Base-by-base conservation (phyloP, 768 basidiomycete species). In the Lactifluus subvellereus region DNA sequence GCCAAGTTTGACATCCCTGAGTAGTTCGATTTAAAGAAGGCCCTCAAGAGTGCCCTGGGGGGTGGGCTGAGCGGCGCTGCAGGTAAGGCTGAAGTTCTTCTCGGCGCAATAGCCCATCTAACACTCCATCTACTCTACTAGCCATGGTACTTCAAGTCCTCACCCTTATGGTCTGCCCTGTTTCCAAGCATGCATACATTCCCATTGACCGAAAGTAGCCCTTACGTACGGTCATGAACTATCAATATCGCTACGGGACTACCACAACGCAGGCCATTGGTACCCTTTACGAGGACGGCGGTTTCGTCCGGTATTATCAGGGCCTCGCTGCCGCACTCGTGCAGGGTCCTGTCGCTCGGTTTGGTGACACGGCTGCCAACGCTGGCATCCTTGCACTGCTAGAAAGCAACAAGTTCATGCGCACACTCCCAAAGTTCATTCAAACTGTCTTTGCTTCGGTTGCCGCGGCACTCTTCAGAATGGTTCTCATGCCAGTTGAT, bases 181-280 rank as follows among this genome's bases (percentile, higher is more conserved):
- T 55, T 22, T 48, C 2, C 51, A 51, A 37, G 54, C 60, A 52
- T 64, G 38, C 16, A 62, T 42, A 68, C 60, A 64, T 47, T 64
- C 13, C 30, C n/a, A 42, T n/a, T 33, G 32, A 54, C 55, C 4
- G 2, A 43, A 11, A 48, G 13, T 58, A 88, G 88, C 94, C 93
- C 6, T 74, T 96, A n/a, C 84, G 93, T n/a, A 97, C 95, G 2
- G 81, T 94, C 59, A 98, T 98, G 96, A 98, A 98, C 78, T 97
- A 91, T 71, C 93, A 94, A 76, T 94, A 94, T 72, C 84, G 88
- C 57, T 94, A 85, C 71, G 94, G 94, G n/a, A 88, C 87, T 2
- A 82, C 84, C 1, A 85, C 85, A 6, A 84, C 84, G 0, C 74
- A 80, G 43, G 87, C 90, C 13, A 82, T 80, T 60, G 72, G 74